Percentiles rank a stretch among this genome's conserved stretches.
Conservation (phyloP, 1,284 basidiomycete genomes). For the Puccinia horiana region DNA sequence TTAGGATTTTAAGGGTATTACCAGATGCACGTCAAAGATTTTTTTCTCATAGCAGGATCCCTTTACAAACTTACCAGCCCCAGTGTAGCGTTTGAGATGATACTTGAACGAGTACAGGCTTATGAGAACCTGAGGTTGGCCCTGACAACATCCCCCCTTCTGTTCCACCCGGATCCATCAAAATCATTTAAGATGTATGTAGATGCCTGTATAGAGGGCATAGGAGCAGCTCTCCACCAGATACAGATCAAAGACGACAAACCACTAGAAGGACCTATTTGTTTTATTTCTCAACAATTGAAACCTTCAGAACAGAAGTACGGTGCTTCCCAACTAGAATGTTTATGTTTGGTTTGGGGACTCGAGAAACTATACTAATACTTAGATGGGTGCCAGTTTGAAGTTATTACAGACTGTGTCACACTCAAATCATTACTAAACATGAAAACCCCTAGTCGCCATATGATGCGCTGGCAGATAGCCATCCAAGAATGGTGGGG, state of each 20-base stretch:
- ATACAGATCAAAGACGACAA: neutral
- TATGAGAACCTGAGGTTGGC: neutral
- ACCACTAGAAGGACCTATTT: neutral
- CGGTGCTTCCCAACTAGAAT: neutral
- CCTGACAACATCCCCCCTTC: neutral
- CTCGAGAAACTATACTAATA: conserved; percentile 20
- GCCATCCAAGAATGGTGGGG: neutral
- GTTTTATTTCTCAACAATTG: neutral
- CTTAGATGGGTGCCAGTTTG: neutral
- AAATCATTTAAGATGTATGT: neutral
- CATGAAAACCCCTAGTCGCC: neutral
- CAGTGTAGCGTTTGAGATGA: neutral
- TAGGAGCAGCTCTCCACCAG: neutral
- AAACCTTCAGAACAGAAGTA: conserved; percentile 12
- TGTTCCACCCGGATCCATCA: neutral
- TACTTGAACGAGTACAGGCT: neutral
- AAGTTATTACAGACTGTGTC: neutral
- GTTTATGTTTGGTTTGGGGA: neutral
- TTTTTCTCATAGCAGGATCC: neutral
- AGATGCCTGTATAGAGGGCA: conserved; percentile 4
- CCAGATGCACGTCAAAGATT: neutral
- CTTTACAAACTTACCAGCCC: neutral
- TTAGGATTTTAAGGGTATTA: conserved; percentile 2
- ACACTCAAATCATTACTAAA: neutral
- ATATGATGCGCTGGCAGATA: neutral